Evolutionary conservation across 2,329 filamentous ascomycete genomes (phyloP), one percentile per base, ranked within the genome.

Genomic region (Pseudogymnoascus sp.): DNA sequence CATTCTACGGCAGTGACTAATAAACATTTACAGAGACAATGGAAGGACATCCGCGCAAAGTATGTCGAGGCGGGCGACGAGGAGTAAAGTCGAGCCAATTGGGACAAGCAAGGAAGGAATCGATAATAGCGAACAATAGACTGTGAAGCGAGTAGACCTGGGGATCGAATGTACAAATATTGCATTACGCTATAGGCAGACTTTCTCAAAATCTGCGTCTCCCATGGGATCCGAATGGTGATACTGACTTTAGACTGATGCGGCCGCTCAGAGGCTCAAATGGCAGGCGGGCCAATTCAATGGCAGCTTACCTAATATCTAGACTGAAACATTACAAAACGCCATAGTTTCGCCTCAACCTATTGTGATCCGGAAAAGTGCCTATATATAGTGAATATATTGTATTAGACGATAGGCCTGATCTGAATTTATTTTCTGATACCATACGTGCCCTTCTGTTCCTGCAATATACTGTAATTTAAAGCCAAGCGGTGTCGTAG

Each of bases 1-100:
- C n/a, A 40, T 14, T 33, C 23, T 37, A 43, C 5, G 33, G 18
- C 45, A 21, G 16, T 41, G 67, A 69, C 75, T 79, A 67, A 77
- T 70, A 59, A 59, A 18, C 52, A 31, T 60, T n/a, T 33, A 71
- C 74, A 97, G 93, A 91, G 93, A 74, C 93, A 97, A 96, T 97
- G 95, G 95, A 97, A 97, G 85, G 95, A 99, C 77, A 97, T 99
- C 82, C 93, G 96, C 81, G 81, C 88, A 77, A 88, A 84, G 79
- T 99, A 96, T 78, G 77, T 96, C 72, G 79, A 90, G 79, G 82
- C 82, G 64, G 84, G 81, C 63, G 87, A 88, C 64, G 78, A 73
- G 49, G 69, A 72, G 62, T 67, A 67, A 60, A 61, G 14, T 45
- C 38, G 33, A 16, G 28, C n/a, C 43, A 38, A 40, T 38, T 55